Evolutionary conservation across 1,284 basidiomycete species (phyloP), one percentile per base, ranked within the genome.

Genomic region (Apiotrichum montevideense): DNA sequence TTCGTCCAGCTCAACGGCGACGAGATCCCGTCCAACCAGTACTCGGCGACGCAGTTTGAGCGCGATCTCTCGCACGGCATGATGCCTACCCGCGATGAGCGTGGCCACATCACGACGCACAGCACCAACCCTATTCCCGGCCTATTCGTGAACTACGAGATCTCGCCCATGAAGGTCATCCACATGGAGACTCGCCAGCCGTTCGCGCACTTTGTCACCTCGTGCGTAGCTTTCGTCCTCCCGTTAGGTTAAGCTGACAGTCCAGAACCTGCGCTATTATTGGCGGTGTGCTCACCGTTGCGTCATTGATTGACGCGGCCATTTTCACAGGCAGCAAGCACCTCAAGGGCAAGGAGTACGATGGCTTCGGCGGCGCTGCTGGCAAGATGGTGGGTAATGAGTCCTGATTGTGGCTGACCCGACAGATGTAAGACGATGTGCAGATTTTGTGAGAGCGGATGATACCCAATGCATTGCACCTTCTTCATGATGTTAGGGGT

Each of bases 151-250:
- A 97, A 94, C 79, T 95, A 88, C 74, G 96, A 99, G 73, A 98
- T 98, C 71, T 95, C 91, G n/a, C 94, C 93, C 2, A 90, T 97
- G 71, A 85, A 90, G 55, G 87, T 97, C 48, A 86, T 92, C 29
- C 91, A 96, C 71, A 83, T 83, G n/a, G 93, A 96, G 73, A 87
- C 83, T 42, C 83, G 92, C 56, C 91, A 96, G 77, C 90, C 90
- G 1, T 94, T 98, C 72, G 92, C 94, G 6, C 96, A 98, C 78
- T 98, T 98, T 81, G 78, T 98, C 42, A 96, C 93, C 40, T 95
- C 91, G 88, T 93, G 66, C 73, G 90, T 83, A 10, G 13, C 37
- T 13, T 13, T 6, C 42, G 49, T 14, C 41, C 56, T 21, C 21
- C 21, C 21, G 21, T 21, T 21, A 21, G 21, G 21, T 21, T 21